phyloP scores from a whole-genome alignment of 2,329 filamentous ascomycete species.

The Penicillium sp. region DNA sequence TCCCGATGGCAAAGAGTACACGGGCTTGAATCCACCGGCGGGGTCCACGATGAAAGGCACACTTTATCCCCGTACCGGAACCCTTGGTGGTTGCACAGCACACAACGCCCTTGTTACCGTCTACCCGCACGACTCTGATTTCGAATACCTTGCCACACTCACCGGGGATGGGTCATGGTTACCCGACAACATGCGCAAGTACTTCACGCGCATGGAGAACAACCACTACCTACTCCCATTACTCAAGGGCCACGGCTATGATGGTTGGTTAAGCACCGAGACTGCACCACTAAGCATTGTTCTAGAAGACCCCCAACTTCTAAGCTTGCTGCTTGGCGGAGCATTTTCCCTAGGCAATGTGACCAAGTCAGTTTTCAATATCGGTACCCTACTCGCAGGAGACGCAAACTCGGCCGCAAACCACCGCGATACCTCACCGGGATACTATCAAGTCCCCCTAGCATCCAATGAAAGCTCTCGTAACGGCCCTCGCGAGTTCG shows the following conservation, averaged over 20 bases:
- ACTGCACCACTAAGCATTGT: slow-evolving; percentile 49
- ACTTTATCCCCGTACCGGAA: slow-evolving; percentile 59
- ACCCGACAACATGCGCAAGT: slow-evolving; percentile 58
- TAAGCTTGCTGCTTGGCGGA: slow-evolving; percentile 54
- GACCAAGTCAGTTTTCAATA: slow-evolving; percentile 43
- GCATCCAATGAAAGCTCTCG: slow-evolving; percentile 33
- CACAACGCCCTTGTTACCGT: slow-evolving; percentile 63
- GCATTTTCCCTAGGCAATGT: slow-evolving; percentile 54
- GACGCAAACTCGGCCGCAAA: slow-evolving; percentile 54
- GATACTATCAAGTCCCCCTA: slow-evolving; percentile 60
- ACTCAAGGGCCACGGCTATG: slow-evolving; percentile 46
- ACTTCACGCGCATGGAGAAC: slow-evolving; percentile 56
- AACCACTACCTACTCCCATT: slow-evolving; percentile 51
- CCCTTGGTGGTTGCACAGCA: slow-evolving; percentile 59
- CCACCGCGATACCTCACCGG: slow-evolving; percentile 49
- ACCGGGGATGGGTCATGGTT: slow-evolving; percentile 63
- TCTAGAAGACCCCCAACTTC: slow-evolving; percentile 53
- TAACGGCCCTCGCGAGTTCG: slow-evolving; percentile 45
- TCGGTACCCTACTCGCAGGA: slow-evolving; percentile 49
- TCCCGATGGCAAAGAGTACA: slow-evolving; percentile 53
- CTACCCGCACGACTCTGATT: slow-evolving; percentile 61
- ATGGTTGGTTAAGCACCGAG: slow-evolving; percentile 30
- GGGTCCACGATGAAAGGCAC: slow-evolving; percentile 55
- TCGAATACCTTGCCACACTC: slow-evolving; percentile 55
- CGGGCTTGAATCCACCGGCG: slow-evolving; percentile 54